A percentile compares a stretch with the other conserved stretches of the same genome.
Conservation (phyloP, 345 rosid species). For the Eucalyptus erythrocorys region DNA sequence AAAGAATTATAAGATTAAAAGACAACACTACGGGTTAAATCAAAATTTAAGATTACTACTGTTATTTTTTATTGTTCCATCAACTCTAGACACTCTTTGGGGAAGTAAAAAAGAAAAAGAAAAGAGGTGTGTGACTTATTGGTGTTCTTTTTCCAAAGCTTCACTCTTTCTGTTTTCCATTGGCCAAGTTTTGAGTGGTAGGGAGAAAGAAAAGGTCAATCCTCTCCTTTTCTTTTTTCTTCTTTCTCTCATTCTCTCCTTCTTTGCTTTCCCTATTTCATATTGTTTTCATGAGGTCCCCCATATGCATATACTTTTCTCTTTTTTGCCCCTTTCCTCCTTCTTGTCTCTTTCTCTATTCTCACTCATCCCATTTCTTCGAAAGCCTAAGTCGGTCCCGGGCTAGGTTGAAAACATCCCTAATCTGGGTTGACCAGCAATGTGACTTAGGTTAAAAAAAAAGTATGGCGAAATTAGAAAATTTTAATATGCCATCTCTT, state of each 20-base stretch:
- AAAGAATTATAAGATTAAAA: neutral
- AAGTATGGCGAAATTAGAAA: neutral
- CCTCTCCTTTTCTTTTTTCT: neutral
- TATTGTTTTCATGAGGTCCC: neutral
- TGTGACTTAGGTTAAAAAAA: neutral
- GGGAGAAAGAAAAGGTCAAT: neutral
- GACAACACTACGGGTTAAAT: rapidly evolving
- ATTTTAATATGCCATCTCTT: neutral
- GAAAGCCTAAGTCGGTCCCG: neutral
- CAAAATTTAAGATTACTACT: rapidly evolving
- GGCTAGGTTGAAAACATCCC: neutral
- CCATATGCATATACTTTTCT: neutral
- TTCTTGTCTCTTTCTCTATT: neutral
- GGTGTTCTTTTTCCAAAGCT: neutral
- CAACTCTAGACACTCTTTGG: neutral
- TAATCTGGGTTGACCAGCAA: neutral
- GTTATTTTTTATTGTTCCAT: neutral
- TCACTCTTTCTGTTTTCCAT: neutral
- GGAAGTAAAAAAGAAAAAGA: neutral
- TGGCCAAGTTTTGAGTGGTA: neutral
- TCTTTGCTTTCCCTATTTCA: neutral
- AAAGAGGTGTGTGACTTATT: neutral
- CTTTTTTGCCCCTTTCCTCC: neutral
- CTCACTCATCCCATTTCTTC: neutral
- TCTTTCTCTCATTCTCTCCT: neutral